Conservation (phyloP, 495 filamentous ascomycete genomes). For the Aspergillus sparsus region DNA sequence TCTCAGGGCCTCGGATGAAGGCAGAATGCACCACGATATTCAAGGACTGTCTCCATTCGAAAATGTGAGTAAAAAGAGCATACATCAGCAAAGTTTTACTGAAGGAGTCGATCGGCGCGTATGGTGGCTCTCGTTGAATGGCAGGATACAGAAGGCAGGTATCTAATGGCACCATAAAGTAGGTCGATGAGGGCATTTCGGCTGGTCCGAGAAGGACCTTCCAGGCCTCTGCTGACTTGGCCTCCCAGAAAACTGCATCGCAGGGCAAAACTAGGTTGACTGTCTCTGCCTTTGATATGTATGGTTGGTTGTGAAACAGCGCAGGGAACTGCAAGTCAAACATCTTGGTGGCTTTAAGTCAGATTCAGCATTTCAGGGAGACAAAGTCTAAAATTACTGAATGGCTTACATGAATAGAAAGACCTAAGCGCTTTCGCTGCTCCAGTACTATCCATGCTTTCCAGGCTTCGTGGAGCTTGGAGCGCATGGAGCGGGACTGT, state of each 20-base stretch:
- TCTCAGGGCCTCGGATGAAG: constrained; percentile 4
- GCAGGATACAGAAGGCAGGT: constrained; percentile 6
- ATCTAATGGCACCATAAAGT: constrained; percentile 9
- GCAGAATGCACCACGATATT: constrained; percentile 6
- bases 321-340: constrained; percentile 12
- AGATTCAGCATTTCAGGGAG: no score
- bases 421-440: neutral
- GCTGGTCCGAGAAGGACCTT: constrained; percentile 7
- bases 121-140: constrained; percentile 2
- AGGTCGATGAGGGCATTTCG: constrained; percentile 5
- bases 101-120: constrained; percentile 5
- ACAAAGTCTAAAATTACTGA: no score
- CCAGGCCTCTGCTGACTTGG: constrained; percentile 6
- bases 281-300: constrained; percentile 4
- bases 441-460: neutral
- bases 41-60: constrained; percentile 8
- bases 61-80: constrained; percentile 5
- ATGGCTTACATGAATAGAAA: neutral
- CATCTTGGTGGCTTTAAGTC: neutral
- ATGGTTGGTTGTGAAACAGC: constrained; percentile 6
- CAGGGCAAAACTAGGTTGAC: constrained; percentile 7
- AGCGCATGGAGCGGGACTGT: neutral
- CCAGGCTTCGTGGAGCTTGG: neutral
- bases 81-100: constrained; percentile 6
- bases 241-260: constrained; percentile 5